Base-by-base conservation (phyloP, 768 basidiomycete species). In the Cystobasidium ongulense region DNA sequence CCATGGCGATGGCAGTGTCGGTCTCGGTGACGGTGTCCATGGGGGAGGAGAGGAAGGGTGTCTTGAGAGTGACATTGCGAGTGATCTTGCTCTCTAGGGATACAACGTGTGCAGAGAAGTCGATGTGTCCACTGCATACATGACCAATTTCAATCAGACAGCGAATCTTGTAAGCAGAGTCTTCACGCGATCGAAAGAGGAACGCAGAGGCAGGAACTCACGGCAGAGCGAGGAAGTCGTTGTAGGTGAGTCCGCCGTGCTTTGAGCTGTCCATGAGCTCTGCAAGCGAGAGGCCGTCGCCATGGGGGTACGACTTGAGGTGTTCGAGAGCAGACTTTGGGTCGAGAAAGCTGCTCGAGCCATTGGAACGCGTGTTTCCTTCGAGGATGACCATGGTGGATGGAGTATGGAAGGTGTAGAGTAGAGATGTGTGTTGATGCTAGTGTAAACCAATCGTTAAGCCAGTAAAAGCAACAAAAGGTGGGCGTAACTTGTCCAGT, bases 1-100 rank as follows among this genome's bases (percentile, higher is more conserved):
- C 92, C 86, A 95, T 88, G 63, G 88, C 84, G 80, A 95, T 92
- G 35, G 91, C 92, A 91, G 94, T 95, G 74, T 91, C 88, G 67
- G 86, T 87, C 82, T 97, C 96, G 0, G 96, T 98, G 78, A 98
- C 96, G 54, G 96, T 99, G 84, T 99, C 96, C 96, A 99, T 99
- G 18, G 96, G 95, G 64, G 91, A 94, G 81, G 92, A 95, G 84
- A 97, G 84, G 83, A 99, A 95, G 0, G 95, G 96, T 0, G 93
- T 94, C 83, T 92, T 97, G 78, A 99, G 85, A 27, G 80, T 78
- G 78, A 97, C 90, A 77, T 96, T 96, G 71, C 90, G 88, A 27
- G 95, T 96, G 73, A 99, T 88, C 68, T 85, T 87, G 78, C 87
- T 89, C 83, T 97, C 92, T 1, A 91, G 88, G 77, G 86, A 80